A percentile compares a stretch with the other conserved stretches of the same genome.
These are phyloP conservation scores for Datisca glomerata DNA, from an alignment of 306 rosid genomes.

Conservation along the genomic window DNA sequence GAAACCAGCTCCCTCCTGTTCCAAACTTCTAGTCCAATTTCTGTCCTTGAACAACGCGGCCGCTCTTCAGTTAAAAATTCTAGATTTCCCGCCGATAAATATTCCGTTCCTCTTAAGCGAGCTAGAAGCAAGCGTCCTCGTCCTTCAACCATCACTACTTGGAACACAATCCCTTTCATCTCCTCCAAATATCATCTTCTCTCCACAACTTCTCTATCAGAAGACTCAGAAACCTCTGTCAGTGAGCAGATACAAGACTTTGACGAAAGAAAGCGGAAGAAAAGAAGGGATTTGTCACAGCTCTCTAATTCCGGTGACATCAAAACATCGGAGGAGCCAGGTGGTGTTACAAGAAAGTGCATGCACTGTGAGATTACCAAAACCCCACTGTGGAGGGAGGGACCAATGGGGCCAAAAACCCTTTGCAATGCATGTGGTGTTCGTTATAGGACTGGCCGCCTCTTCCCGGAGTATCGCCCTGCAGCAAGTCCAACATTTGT, in stretches of 20 bases:
- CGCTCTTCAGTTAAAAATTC: slow-evolving; percentile 44
- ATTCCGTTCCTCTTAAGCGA: slow-evolving; percentile 32
- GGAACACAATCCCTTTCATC: slow-evolving; percentile 9
- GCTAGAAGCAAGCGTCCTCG: slow-evolving; percentile 53
- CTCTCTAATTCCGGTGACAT: slow-evolving; percentile 14
- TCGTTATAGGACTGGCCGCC: slow-evolving; percentile 79
- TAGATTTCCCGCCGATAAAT: slow-evolving; percentile 19
- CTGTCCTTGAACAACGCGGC: slow-evolving; percentile 60
- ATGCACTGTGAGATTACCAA: slow-evolving; percentile 57
- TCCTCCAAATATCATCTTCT: slow-evolving; percentile 8
- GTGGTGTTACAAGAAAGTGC: too few relatives aligned
- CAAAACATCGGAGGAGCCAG: too few relatives aligned
- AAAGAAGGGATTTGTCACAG: slow-evolving; percentile 22
- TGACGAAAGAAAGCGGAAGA: slow-evolving; percentile 29
- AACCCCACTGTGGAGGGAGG: slow-evolving; percentile 93
- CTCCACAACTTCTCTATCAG: slow-evolving; percentile 22
- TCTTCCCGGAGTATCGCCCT: slow-evolving; percentile 76
- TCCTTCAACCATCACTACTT: slow-evolving; percentile 21
- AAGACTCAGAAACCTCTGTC: slow-evolving; percentile 12
- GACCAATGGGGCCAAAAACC: slow-evolving; percentile 81
- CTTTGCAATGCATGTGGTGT: too few relatives aligned
- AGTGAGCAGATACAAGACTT: too few relatives aligned
- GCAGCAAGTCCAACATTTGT: slow-evolving; percentile 74
- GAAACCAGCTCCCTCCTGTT: slow-evolving; percentile 22
- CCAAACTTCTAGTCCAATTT: slow-evolving; percentile 57